Conservation (phyloP, 129 eudicot species). For the Lonicera japonica region DNA sequence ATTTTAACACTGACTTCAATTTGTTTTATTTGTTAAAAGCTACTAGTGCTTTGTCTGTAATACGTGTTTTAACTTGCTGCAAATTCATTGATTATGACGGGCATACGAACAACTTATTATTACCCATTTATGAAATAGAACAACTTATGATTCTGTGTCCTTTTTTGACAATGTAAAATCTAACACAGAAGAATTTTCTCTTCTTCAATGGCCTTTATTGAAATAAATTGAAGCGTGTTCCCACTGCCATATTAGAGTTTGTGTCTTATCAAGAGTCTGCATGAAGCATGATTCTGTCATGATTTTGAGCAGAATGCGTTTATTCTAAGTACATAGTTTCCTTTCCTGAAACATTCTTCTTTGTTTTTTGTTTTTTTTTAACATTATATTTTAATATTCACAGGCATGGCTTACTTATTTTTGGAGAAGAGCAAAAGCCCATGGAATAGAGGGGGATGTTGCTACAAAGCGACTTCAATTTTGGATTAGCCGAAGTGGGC, state of each 20-base stretch:
- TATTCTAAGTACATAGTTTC: neutral
- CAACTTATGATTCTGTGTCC: too few relatives aligned
- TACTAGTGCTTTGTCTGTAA: neutral
- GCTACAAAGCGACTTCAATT: constrained; percentile 70
- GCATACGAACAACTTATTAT: neutral
- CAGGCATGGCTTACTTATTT: constrained; percentile 98
- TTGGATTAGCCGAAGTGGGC: constrained; percentile 84
- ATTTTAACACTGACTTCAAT: neutral
- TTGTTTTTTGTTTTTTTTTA: too few relatives aligned
- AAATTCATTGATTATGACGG: neutral
- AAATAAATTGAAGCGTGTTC: too few relatives aligned
- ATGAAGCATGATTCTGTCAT: too few relatives aligned
- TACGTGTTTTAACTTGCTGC: neutral
- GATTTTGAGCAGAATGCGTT: too few relatives aligned
- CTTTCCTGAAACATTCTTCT: too few relatives aligned
- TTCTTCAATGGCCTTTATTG: too few relatives aligned
- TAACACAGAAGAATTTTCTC: too few relatives aligned
- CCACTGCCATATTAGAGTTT: too few relatives aligned
- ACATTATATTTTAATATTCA: neutral
- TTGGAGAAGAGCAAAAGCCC: constrained; percentile 84
- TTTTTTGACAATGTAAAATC: too few relatives aligned
- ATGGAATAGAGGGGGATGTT: constrained; percentile 68
- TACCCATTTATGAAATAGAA: too few relatives aligned
- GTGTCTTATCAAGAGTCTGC: too few relatives aligned
- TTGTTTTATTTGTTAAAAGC: neutral